phyloP scores from a whole-genome alignment of 2,329 filamentous ascomycete species.

The Aschersonia sp. region DNA sequence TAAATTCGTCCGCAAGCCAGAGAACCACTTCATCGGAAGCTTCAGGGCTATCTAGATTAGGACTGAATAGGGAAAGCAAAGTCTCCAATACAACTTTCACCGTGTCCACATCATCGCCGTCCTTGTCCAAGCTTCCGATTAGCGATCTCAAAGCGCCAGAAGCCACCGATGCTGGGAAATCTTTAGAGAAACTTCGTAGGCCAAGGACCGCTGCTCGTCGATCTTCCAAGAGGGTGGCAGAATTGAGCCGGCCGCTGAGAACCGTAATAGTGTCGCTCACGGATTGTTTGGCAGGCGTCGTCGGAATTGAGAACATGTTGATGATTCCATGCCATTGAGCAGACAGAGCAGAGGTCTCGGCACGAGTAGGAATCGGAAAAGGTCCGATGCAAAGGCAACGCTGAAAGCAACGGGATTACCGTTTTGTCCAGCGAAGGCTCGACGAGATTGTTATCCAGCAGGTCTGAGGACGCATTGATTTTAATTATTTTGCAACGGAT shows the following conservation, averaged over 20 bases:
- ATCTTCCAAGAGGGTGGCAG: slow-evolving; percentile 86
- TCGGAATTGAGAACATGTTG: slow-evolving; percentile 48
- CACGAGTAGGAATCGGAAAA: too few species aligned
- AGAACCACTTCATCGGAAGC: slow-evolving; percentile 91
- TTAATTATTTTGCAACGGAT: too few species aligned
- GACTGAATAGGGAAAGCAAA: slow-evolving; percentile 77
- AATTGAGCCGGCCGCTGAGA: slow-evolving; percentile 73
- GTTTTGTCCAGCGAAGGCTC: too few species aligned
- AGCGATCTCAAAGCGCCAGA: slow-evolving; percentile 82
- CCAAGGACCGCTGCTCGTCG: slow-evolving; percentile 86
- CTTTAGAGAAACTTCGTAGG: slow-evolving; percentile 87
- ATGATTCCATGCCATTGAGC: slow-evolving; percentile 2
- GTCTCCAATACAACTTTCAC: slow-evolving; percentile 93
- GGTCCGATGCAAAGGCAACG: too few species aligned
- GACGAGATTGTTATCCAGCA: too few species aligned
- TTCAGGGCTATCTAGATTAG: slow-evolving; percentile 63
- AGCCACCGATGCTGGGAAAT: slow-evolving; percentile 89
- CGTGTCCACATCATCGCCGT: slow-evolving; percentile 90
- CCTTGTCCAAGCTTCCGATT: slow-evolving; percentile 72
- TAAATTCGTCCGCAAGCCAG: slow-evolving; percentile 97
- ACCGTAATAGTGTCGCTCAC: slow-evolving; percentile 89
- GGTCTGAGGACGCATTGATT: too few species aligned
- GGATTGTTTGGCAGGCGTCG: slow-evolving; percentile 86
- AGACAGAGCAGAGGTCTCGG: too few species aligned
- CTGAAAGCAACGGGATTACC: too few species aligned